Conservation (phyloP, 306 rosid species). For the Dalbergia oliveri region DNA sequence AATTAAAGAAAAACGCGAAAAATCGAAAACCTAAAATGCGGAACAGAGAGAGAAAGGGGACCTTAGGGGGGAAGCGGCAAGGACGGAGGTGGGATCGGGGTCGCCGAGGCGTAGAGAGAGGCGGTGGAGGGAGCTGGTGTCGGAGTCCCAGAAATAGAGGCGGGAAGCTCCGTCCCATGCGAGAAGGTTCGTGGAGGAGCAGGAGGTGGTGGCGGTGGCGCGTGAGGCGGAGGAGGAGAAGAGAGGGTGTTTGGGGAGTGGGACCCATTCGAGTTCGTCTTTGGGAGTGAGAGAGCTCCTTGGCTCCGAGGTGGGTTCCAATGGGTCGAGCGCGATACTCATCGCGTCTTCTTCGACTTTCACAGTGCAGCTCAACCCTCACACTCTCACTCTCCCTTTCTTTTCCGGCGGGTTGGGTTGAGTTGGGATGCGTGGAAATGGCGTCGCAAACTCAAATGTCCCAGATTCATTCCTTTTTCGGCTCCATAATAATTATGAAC, state of each 20-base stretch:
- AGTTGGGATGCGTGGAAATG: too few species aligned
- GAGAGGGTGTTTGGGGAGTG: slow-evolving; percentile 76
- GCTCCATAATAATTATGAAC: too few species aligned
- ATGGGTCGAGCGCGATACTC: slow-evolving; percentile 53
- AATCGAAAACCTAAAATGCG: slow-evolving; percentile 21
- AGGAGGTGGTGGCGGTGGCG: background rate
- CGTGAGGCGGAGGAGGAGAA: slow-evolving; percentile 54
- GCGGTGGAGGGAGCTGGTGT: slow-evolving; percentile 65
- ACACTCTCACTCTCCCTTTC: background rate
- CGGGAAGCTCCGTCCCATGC: slow-evolving; percentile 91
- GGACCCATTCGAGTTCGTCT: slow-evolving; percentile 83
- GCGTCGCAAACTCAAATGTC: too few species aligned
- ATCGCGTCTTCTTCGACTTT: slow-evolving; percentile 26
- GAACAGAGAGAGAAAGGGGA: background rate
- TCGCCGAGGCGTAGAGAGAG: slow-evolving; percentile 88
- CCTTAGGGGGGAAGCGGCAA: slow-evolving; percentile 87
- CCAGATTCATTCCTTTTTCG: too few species aligned
- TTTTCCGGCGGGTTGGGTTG: slow-evolving; percentile 24
- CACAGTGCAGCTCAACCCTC: background rate
- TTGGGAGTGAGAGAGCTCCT: slow-evolving; percentile 66
- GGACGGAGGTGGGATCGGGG: slow-evolving; percentile 81
- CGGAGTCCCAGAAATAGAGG: slow-evolving; percentile 86
- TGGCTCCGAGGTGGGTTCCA: slow-evolving; percentile 57
- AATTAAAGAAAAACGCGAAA: too few species aligned
- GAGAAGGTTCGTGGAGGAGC: slow-evolving; percentile 59